phyloP scores from a whole-genome alignment of 2,329 filamentous ascomycete species.

The Bipolaris oryzae region DNA sequence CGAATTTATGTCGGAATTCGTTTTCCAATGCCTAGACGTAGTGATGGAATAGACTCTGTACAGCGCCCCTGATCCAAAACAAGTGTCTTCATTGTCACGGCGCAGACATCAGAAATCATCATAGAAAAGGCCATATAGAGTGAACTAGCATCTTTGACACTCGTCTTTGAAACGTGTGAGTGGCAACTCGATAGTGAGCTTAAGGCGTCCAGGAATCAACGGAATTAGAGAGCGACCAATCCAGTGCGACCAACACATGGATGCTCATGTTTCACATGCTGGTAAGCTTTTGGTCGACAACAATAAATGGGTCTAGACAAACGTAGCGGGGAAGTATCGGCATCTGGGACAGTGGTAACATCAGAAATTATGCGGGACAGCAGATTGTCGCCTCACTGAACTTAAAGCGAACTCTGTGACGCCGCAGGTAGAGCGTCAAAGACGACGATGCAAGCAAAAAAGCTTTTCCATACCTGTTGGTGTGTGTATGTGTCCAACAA shows the following conservation, averaged over 20 bases:
- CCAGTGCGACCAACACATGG: not conserved
- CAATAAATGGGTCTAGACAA: not conserved
- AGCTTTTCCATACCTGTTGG: not conserved
- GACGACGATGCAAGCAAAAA: not conserved
- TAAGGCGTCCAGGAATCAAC: conserved; percentile 3
- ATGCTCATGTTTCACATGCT: conserved; percentile 3
- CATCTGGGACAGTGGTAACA: not conserved
- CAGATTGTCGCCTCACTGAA: not conserved
- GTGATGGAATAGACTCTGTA: too few species aligned
- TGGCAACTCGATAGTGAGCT: not conserved
- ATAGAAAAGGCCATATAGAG: not conserved
- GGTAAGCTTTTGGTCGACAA: not conserved
- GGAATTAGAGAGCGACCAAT: not conserved
- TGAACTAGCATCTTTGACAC: not conserved
- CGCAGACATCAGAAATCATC: not conserved
- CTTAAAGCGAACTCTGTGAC: not conserved
- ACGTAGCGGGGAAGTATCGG: not conserved
- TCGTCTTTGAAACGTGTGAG: not conserved
- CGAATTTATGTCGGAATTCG: not conserved
- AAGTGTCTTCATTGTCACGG: not conserved
- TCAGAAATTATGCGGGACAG: not conserved
- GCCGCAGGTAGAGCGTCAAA: not conserved
- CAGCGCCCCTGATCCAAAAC: not conserved
- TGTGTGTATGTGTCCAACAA: not conserved
- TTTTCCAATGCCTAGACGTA: not conserved